These are phyloP conservation scores for Trametes villosa DNA, from an alignment of 768 basidiomycete genomes.

Conservation along the genomic window DNA sequence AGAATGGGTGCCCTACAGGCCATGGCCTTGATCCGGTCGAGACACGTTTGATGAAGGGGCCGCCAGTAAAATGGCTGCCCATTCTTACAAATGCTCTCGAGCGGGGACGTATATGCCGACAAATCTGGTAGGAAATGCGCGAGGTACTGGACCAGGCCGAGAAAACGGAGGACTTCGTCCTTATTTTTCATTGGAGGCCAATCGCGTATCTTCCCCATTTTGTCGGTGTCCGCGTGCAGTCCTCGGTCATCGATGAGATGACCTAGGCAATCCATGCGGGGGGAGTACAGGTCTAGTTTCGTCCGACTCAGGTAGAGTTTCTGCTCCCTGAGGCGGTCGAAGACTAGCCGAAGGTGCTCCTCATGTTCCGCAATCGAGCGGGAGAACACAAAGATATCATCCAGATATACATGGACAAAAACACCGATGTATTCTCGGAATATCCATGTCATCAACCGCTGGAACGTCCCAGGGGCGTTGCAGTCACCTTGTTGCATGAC, in stretches of 20 bases:
- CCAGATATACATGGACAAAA: too few species aligned
- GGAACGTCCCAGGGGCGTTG: too few species aligned
- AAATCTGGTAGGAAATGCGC: slow-evolving; percentile 42
- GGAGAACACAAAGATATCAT: too few species aligned
- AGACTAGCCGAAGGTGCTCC: slow-evolving; percentile 37
- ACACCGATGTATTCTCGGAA: too few species aligned
- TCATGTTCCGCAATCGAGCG: slow-evolving; percentile 44
- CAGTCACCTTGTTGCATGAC: slow-evolving; percentile 52
- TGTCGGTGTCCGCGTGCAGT: slow-evolving; percentile 42
- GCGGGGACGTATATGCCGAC: slow-evolving; percentile 36
- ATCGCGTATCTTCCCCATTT: slow-evolving; percentile 37
- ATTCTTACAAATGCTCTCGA: slow-evolving; percentile 37
- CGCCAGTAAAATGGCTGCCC: slow-evolving; percentile 32
- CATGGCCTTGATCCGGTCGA: slow-evolving; percentile 25
- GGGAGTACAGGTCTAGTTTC: slow-evolving; percentile 40
- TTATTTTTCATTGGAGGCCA: slow-evolving; percentile 41
- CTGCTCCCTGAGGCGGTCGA: slow-evolving; percentile 33
- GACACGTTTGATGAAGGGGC: slow-evolving; percentile 28
- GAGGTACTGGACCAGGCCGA: slow-evolving; percentile 46
- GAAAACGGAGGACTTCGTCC: slow-evolving; percentile 43
- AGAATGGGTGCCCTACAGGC: slow-evolving; percentile 20
- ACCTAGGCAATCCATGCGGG: slow-evolving; percentile 42
- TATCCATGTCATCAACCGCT: too few species aligned
- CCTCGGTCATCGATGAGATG: slow-evolving; percentile 45
- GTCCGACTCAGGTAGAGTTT: slow-evolving; percentile 38